Evolutionary conservation across 768 basidiomycete species (phyloP).

Genomic region (Lactarius vividus): DNA sequence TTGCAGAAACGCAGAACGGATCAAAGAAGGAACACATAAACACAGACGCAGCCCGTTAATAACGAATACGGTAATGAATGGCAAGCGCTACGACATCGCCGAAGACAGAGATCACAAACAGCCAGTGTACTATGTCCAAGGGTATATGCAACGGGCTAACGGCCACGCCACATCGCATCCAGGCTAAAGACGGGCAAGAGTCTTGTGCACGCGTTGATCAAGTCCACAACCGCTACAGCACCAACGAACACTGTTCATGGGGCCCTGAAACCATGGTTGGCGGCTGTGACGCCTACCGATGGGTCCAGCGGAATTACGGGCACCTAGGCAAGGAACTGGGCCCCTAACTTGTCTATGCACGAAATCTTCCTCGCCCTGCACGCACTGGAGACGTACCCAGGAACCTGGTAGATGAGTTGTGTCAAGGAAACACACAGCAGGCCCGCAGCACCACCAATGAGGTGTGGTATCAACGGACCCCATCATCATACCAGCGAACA

Average conservation of each 20-base stretch:
- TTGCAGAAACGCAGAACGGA: constrained; percentile 30
- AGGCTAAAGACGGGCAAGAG: constrained; percentile 52
- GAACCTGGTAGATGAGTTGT: constrained; percentile 37
- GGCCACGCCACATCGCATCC: constrained; percentile 44
- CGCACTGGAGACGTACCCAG: constrained; percentile 37
- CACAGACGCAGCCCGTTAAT: constrained; percentile 48
- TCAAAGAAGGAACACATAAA: constrained; percentile 35
- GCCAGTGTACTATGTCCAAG: constrained; percentile 39
- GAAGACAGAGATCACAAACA: constrained; percentile 36
- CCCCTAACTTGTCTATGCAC: constrained; percentile 35
- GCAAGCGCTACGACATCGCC: constrained; percentile 52
- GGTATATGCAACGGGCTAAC: constrained; percentile 38
- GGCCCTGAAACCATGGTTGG: constrained; percentile 39
- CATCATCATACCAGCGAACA: constrained; percentile 29
- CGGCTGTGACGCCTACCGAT: constrained; percentile 27
- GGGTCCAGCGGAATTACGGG: constrained; percentile 28
- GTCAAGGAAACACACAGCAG: constrained; percentile 26
- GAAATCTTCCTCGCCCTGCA: constrained; percentile 37
- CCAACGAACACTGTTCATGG: constrained; percentile 51
- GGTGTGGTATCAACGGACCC: constrained; percentile 22
- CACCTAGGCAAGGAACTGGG: constrained; percentile 28
- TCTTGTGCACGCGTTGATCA: constrained; percentile 44
- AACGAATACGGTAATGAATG: constrained; percentile 37
- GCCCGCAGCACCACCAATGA: constrained; percentile 24
- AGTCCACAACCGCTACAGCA: constrained; percentile 53